Base-by-base conservation (phyloP, 2,329 filamentous ascomycete species). In the Fusarium nematophilum region DNA sequence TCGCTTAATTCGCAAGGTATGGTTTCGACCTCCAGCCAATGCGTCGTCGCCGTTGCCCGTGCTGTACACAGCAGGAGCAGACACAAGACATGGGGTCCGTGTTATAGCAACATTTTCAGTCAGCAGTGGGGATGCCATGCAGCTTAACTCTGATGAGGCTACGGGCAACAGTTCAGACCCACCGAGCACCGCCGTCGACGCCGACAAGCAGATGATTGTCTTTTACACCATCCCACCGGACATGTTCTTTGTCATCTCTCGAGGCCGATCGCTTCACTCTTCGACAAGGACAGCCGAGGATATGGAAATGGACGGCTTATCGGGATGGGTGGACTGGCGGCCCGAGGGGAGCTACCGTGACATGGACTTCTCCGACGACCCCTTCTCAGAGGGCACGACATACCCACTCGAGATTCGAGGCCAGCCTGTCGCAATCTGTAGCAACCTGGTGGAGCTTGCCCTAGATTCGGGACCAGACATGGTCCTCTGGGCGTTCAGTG, bases 191-290 rank as follows among this genome's bases (percentile, higher is more conserved):
- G 43, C 25, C 57, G 43, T 25, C 44, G 47, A 56, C 9, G 33
- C 46, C n/a, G 57, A 65, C 51, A 71, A 25, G 38, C 78, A 81
- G 60, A 68, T 75, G 33, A 62, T 90, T 21, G 80, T 87, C 46
- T 74, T 90, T 2, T 90, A 87, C 69, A 86, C 80, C 1, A 75
- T 90, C 2, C 86, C 88, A 0, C 71, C 80, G 0, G 86, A 89
- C 69, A 71, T 83, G 3, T 83, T 86, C 57, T 74, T 77, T 26
- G 70, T 76, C 14, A 70, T 73, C 36, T 62, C 65, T 18, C 62
- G 48, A 8, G 45, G 52, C 15, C 43, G 53, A 21, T 48, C 57
- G 18, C 34, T 56, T 47, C 54, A 53, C 18, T 26, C 40, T 23
- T 44, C 26, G 15, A 46, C 39, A 27, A 29, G 52, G 17, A 26